Conservation (phyloP, 140 eudicot genomes). For the Erigeron philadelphicus region DNA sequence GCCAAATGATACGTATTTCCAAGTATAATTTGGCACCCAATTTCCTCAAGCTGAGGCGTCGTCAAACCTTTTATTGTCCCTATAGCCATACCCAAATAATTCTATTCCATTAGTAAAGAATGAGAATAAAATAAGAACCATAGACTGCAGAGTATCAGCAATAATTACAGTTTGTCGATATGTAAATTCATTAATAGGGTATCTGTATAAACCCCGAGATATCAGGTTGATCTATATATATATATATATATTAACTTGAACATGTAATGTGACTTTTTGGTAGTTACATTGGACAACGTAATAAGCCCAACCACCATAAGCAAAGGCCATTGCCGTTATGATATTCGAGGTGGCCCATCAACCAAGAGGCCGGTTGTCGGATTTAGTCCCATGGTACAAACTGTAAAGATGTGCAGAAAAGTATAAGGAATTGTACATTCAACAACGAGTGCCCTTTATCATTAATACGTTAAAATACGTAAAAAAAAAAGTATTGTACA, state of each 20-base stretch:
- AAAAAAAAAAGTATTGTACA: no score
- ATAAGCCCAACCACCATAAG: not conserved
- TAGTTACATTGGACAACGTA: not conserved
- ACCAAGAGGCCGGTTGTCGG: no score
- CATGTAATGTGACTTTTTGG: not conserved
- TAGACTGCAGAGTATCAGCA: slow-evolving; percentile 1
- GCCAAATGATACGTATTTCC: slow-evolving; percentile 95
- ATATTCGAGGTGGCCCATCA: no score
- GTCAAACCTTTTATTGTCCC: slow-evolving; percentile 97
- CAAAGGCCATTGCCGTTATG: not conserved
- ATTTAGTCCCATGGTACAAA: no score
- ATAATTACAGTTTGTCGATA: not conserved
- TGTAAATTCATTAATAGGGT: not conserved
- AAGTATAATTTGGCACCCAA: slow-evolving; percentile 93
- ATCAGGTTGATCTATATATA: not conserved
- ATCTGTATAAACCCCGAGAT: not conserved
- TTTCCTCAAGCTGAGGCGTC: slow-evolving; percentile 84
- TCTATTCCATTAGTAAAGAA: slow-evolving; percentile 3
- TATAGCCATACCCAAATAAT: slow-evolving; percentile 27
- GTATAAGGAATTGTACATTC: no score
- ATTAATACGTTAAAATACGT: no score
- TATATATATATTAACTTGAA: not conserved
- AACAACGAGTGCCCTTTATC: no score
- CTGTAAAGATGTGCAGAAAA: no score
- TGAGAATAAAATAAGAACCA: not conserved